These are phyloP conservation scores for Pulveroboletus sp. DNA, from an alignment of 768 basidiomycete genomes.

Conservation along the genomic window DNA sequence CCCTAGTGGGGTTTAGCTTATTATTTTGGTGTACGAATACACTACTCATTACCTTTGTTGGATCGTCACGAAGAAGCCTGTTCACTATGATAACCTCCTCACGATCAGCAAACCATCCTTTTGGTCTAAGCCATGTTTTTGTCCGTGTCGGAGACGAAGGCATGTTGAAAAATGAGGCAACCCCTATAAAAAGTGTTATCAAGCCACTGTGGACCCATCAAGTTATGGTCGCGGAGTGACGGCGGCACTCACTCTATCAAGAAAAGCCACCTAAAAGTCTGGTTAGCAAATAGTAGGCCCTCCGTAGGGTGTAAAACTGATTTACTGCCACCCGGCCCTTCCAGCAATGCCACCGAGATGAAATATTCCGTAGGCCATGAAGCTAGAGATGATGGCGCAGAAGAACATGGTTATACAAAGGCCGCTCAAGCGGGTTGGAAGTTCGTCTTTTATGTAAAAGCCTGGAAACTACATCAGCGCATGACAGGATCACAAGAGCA, in stretches of 20 bases:
- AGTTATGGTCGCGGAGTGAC: neutral
- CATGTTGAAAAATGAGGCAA: slow-evolving; percentile 56
- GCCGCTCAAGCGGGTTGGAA: slow-evolving; percentile 51
- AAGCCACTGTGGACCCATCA: slow-evolving; percentile 12
- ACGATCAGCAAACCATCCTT: slow-evolving; percentile 64
- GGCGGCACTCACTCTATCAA: slow-evolving; percentile 30
- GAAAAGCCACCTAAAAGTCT: slow-evolving; percentile 34
- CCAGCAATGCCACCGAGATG: slow-evolving; percentile 9
- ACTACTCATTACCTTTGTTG: slow-evolving; percentile 42
- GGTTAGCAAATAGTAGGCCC: neutral
- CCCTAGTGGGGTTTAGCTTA: neutral
- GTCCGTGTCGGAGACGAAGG: slow-evolving; percentile 63
- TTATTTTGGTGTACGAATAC: neutral
- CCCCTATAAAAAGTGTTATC: slow-evolving; percentile 49
- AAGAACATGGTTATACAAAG: slow-evolving; percentile 66
- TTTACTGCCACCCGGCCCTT: slow-evolving; percentile 14
- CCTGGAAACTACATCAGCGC: neutral
- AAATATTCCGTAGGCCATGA: slow-evolving; percentile 64
- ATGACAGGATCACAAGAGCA: neutral
- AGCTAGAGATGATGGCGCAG: slow-evolving; percentile 54
- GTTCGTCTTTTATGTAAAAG: slow-evolving; percentile 58
- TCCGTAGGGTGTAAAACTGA: slow-evolving; percentile 4
- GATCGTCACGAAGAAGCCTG: slow-evolving; percentile 62
- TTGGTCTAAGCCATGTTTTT: slow-evolving; percentile 53
- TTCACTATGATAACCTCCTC: slow-evolving; percentile 62